Conservation (phyloP, 768 basidiomycete genomes). For the Tulasnella sp. region DNA sequence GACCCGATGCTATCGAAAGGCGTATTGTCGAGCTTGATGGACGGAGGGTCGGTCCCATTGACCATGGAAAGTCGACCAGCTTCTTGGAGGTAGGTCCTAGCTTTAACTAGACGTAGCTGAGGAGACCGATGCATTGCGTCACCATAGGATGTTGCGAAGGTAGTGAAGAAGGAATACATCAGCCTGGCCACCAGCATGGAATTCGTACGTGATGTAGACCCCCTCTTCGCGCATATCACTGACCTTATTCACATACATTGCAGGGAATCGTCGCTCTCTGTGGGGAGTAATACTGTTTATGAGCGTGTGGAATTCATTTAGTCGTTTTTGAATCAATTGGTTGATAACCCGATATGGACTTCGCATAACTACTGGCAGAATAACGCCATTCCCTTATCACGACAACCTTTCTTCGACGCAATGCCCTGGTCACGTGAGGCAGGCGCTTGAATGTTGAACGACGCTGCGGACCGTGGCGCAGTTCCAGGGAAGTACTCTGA, state of each 20-base stretch:
- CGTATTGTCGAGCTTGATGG: constrained; percentile 81
- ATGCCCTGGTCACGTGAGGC: no score
- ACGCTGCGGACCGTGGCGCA: no score
- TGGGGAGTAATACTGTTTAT: neutral
- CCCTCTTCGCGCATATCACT: neutral
- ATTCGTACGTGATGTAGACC: constrained; percentile 29
- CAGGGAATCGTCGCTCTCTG: constrained; percentile 2
- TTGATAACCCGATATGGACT: neutral
- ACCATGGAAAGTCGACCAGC: constrained; percentile 52
- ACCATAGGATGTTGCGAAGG: constrained; percentile 49
- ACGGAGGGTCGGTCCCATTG: constrained; percentile 60
- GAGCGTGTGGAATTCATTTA: neutral
- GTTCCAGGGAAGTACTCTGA: no score
- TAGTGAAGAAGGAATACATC: constrained; percentile 51
- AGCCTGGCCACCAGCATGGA: constrained; percentile 39
- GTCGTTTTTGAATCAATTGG: neutral
- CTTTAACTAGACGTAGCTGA: neutral
- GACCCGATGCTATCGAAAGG: constrained; percentile 18
- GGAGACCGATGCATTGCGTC: neutral
- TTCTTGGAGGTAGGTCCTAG: constrained; percentile 36
- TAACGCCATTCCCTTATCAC: no score
- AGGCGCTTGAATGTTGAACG: no score
- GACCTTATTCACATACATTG: no score
- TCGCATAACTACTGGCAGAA: no score
- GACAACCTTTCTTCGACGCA: no score